These are phyloP conservation scores for Immersiporthe knoxdaviesiana DNA, from an alignment of 2,329 filamentous ascomycete genomes.

Conservation along the genomic window DNA sequence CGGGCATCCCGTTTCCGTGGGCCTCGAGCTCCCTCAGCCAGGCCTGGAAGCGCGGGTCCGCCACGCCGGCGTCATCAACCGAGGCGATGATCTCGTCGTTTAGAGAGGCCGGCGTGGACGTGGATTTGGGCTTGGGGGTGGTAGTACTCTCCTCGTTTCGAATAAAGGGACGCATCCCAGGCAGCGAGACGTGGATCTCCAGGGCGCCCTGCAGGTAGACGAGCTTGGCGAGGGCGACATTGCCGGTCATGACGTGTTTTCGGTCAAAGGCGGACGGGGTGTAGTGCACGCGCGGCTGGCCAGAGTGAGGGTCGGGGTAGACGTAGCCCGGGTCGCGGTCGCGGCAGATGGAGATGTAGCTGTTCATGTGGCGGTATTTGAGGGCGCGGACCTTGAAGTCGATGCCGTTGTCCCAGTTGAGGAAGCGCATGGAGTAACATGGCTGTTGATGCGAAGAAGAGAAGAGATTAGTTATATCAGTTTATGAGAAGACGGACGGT, in stretches of 20 bases:
- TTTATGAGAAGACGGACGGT: not conserved
- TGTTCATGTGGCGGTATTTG: slow-evolving; percentile 67
- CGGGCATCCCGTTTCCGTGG: slow-evolving; percentile 53
- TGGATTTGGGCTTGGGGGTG: not conserved
- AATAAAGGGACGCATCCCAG: slow-evolving; percentile 64
- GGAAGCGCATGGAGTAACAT: slow-evolving; percentile 59
- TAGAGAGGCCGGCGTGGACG: not conserved
- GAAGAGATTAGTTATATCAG: not conserved
- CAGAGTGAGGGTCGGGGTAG: slow-evolving; percentile 69
- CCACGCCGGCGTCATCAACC: slow-evolving; percentile 48
- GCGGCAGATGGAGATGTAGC: slow-evolving; percentile 70
- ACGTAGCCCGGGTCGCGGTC: slow-evolving; percentile 75
- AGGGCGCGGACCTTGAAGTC: slow-evolving; percentile 70
- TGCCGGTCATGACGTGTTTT: slow-evolving; percentile 67
- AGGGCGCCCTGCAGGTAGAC: slow-evolving; percentile 74
- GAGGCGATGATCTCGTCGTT: slow-evolving; percentile 10
- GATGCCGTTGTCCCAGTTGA: slow-evolving; percentile 68
- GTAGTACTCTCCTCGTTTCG: slow-evolving; percentile 29
- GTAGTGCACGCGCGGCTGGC: slow-evolving; percentile 68
- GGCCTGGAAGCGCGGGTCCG: slow-evolving; percentile 59
- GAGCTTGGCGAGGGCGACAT: slow-evolving; percentile 72
- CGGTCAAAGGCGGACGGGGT: slow-evolving; percentile 71
- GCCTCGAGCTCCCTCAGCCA: slow-evolving; percentile 59
- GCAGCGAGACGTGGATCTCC: slow-evolving; percentile 70
- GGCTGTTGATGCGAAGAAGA: slow-evolving; percentile 52